These are phyloP conservation scores for Cantharellus anzutake DNA, from an alignment of 768 basidiomycete species.

Conservation along the genomic window DNA sequence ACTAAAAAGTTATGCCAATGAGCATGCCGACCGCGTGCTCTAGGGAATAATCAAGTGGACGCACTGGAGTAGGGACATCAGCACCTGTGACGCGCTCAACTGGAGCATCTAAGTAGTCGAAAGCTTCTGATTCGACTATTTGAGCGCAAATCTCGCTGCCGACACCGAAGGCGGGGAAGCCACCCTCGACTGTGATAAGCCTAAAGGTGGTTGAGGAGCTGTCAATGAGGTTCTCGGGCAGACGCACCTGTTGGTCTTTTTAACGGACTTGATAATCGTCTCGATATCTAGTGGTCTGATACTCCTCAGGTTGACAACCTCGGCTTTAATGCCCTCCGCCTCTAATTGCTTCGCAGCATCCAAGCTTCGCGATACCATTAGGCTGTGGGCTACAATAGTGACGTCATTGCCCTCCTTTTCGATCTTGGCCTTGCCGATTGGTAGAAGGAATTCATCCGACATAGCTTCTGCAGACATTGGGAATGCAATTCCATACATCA, in stretches of 20 bases:
- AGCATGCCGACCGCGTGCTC: neutral
- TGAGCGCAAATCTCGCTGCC: constrained; percentile 98
- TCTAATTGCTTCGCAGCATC: constrained; percentile 87
- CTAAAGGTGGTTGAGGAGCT: constrained; percentile 22
- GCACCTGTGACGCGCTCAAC: constrained; percentile 97
- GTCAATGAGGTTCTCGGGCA: neutral
- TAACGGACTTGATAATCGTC: constrained; percentile 90
- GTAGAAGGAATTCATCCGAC: constrained; percentile 86
- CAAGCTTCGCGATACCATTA: constrained; percentile 88
- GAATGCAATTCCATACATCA: constrained; percentile 95
- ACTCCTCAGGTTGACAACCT: constrained; percentile 90
- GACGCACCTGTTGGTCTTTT: constrained; percentile 88
- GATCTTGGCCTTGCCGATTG: constrained; percentile 94
- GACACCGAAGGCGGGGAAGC: constrained; percentile 96
- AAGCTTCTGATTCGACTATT: constrained; percentile 92
- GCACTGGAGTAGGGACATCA: constrained; percentile 84
- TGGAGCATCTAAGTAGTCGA: constrained; percentile 95
- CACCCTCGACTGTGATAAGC: constrained; percentile 88
- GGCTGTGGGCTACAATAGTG: constrained; percentile 94
- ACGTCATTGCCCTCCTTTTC: constrained; percentile 85
- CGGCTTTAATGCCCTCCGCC: constrained; percentile 93
- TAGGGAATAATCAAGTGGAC: constrained; percentile 13
- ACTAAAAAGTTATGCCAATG: constrained; percentile 26
- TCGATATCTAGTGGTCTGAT: constrained; percentile 97
- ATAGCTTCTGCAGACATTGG: constrained; percentile 89